Conservation (phyloP, 1,139 yeast genomes). For the Saccharomyces pastorianus region DNA sequence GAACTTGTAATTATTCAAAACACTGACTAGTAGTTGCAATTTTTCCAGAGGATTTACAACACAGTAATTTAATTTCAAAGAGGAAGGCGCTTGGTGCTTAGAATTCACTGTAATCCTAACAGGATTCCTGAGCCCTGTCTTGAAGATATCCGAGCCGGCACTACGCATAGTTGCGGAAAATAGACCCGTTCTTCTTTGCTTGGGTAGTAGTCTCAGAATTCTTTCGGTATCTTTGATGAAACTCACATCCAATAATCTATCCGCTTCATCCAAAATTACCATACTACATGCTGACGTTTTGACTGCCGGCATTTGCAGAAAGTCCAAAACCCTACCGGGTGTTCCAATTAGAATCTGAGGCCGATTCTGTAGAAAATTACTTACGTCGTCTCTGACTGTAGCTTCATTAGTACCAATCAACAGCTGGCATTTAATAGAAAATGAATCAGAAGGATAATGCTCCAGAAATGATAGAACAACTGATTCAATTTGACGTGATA, state of each 20-base stretch:
- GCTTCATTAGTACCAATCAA: constrained; percentile 63
- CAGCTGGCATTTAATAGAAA: constrained; percentile 54
- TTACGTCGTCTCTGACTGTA: constrained; percentile 66
- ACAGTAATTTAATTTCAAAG: constrained; percentile 57
- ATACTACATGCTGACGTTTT: constrained; percentile 59
- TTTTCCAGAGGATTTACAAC: constrained; percentile 54
- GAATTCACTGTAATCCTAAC: constrained; percentile 68
- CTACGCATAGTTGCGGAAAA: constrained; percentile 86
- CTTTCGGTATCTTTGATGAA: constrained; percentile 62
- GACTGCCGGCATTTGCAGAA: constrained; percentile 44
- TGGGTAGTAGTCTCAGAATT: constrained; percentile 63
- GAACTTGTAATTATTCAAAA: constrained; percentile 48
- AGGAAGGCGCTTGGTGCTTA: constrained; percentile 43
- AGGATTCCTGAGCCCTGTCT: constrained; percentile 83
- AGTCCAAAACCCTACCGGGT: constrained; percentile 82
- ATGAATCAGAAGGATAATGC: constrained; percentile 45
- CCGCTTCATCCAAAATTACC: constrained; percentile 87
- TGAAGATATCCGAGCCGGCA: constrained; percentile 62
- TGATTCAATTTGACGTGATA: constrained; percentile 70
- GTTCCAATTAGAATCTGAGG: constrained; percentile 85
- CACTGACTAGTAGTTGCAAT: constrained; percentile 47
- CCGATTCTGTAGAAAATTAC: constrained; percentile 41
- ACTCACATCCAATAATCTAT: constrained; percentile 71
- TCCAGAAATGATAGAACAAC: constrained; percentile 58
- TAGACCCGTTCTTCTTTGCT: constrained; percentile 87